Base-by-base conservation (phyloP, 2,329 filamentous ascomycete species). In the Cercospora berteroae region DNA sequence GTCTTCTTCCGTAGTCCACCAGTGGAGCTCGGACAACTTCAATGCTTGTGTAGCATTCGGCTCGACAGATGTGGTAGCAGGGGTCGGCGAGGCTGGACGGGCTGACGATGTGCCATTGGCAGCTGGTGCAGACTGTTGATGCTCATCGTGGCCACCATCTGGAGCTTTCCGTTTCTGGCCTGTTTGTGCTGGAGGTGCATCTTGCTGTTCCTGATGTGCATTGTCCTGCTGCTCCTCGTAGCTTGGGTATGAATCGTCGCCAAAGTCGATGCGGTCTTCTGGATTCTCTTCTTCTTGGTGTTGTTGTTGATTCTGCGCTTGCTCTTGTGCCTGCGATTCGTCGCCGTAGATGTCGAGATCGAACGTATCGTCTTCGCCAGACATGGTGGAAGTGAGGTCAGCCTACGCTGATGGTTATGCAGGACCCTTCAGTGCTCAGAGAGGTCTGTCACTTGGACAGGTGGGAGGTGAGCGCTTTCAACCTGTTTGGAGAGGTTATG, bases 1-100 rank as follows among this genome's bases (percentile, higher is more conserved):
- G 74, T 98, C 93, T 76, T 99, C 95, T 77, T 99, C 95, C 2
- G 91, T 96, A 31, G 89, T 94, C 94, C 94, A 98, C 95, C 95
- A 99, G 79, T 92, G 91, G 9, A 99, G 83, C 60, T 98, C 95
- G 2, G 92, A 94, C 63, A 98, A 87, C 78, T 96, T 88, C 31
- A 98, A 81, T 0, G 94, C 93, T 25, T 88, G 83, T 5, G 86
- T 88, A 2, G 88, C 88, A 69, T 85, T 85, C 1, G 85, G 84
- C 67, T 89, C 88, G 5, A 84, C 77, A 1, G 82, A 83, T 39
- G 48, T 86, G 82, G 27, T 60, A 44, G 60, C 97, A 94, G 2
- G 92, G 94, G 65, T 98, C 87, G 78, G 96, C 87, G 36, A 97
- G 81, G 0, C 93, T 92, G 29, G 88, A 83, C 8, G 86, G 87